Percentiles rank a stretch among this genome's conserved stretches.
phyloP scores from a whole-genome alignment of 768 basidiomycete species.

The Tubosaeta sp. region DNA sequence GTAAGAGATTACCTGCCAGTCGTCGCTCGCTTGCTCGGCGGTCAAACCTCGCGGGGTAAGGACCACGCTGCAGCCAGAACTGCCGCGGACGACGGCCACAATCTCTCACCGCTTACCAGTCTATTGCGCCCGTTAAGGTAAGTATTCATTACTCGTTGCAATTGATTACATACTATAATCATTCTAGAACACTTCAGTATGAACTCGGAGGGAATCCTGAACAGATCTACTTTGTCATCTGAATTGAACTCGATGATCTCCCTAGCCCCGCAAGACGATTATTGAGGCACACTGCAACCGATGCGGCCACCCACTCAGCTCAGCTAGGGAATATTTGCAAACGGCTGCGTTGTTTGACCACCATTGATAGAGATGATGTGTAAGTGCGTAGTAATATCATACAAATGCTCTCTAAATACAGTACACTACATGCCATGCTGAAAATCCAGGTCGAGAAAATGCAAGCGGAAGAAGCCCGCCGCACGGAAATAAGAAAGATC shows the following conservation, averaged over 20 bases:
- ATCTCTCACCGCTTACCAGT: neutral
- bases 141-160: neutral
- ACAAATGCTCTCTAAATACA: conserved; percentile 14
- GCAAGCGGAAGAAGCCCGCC: neutral
- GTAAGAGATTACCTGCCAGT: neutral
- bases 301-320: neutral
- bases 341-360: too few species aligned
- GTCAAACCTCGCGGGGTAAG: neutral
- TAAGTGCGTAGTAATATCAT: conserved; percentile 13
- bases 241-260: neutral
- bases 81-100: neutral
- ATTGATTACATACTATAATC: neutral
- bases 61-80: neutral
- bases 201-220: neutral
- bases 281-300: neutral
- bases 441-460: conserved; percentile 7
- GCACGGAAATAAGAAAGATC: conserved; percentile 2
- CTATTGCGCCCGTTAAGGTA: neutral
- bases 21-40: neutral
- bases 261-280: neutral
- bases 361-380: neutral
- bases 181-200: neutral
- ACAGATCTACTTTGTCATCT: neutral
- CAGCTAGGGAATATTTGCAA: neutral
- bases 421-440: conserved; percentile 20